Evolutionary conservation across 2,329 filamentous ascomycete species (phyloP).

Genomic region (Fusarium liriodendri): DNA sequence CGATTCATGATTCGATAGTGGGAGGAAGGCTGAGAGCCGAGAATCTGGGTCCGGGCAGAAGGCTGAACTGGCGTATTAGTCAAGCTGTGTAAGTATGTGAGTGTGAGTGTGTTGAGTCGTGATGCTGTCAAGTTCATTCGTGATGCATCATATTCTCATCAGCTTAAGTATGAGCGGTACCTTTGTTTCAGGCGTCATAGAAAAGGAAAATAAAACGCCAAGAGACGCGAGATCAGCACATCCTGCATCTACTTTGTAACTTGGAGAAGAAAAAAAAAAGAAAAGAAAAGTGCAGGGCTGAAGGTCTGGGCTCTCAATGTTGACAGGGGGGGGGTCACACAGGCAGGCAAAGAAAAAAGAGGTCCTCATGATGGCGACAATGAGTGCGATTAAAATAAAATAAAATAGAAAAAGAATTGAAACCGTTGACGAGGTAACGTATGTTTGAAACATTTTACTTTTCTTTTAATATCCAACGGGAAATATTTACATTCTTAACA

Average conservation of each 20-base stretch:
- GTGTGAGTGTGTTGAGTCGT: neutral
- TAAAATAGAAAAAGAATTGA: neutral
- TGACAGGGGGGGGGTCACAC: neutral
- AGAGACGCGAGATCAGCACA: neutral
- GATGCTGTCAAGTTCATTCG: neutral
- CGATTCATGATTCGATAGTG: neutral
- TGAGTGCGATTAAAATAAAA: neutral
- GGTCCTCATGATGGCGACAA: neutral
- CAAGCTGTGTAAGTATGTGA: neutral
- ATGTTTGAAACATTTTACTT: neutral
- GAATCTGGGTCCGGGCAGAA: neutral
- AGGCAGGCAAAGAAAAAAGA: neutral
- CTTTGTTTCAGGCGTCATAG: neutral
- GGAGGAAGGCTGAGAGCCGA: neutral
- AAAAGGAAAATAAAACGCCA: neutral
- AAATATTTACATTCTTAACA: slow-evolving; percentile 23
- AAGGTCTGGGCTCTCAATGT: neutral
- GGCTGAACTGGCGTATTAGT: neutral
- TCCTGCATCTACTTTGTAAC: neutral
- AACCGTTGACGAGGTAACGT: slow-evolving; percentile 23
- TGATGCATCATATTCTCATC: too few relatives aligned
- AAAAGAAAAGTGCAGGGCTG: slow-evolving; percentile 1
- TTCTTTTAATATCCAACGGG: neutral
- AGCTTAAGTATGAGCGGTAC: neutral
- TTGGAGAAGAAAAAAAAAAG: neutral